Conservation (phyloP, 495 filamentous ascomycete genomes). For the Penicillium goetzii region DNA sequence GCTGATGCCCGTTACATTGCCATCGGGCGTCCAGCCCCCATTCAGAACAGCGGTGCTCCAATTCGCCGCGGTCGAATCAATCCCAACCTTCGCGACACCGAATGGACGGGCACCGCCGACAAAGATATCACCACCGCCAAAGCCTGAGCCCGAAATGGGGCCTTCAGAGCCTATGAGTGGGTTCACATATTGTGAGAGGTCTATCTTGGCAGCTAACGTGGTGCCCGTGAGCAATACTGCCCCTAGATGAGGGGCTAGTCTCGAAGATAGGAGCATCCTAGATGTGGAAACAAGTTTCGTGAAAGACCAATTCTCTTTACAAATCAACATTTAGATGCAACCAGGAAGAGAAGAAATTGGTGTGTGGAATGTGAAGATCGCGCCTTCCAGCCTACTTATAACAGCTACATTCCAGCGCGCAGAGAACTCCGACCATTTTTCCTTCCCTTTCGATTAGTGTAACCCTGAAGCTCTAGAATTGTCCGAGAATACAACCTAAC, state of each 20-base stretch:
- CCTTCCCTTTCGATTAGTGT: slow-evolving; percentile 1
- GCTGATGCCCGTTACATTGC: slow-evolving; percentile 65
- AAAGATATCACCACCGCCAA: slow-evolving; percentile 67
- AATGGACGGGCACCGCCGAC: slow-evolving; percentile 66
- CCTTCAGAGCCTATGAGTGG: slow-evolving; percentile 43
- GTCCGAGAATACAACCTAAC: neutral
- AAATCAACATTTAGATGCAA: neutral
- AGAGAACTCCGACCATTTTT: slow-evolving; percentile 5
- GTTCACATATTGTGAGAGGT: slow-evolving; percentile 55
- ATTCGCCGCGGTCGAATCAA: slow-evolving; percentile 60
- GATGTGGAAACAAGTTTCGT: neutral
- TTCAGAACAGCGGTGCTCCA: slow-evolving; percentile 50
- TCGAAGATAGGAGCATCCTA: slow-evolving; percentile 2
- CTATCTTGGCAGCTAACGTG: slow-evolving; percentile 21
- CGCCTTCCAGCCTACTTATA: slow-evolving; percentile 12
- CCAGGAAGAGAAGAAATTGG: neutral
- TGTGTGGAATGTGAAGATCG: neutral
- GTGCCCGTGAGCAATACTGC: slow-evolving; percentile 5
- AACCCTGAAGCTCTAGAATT: slow-evolving; percentile 4
- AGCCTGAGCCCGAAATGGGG: slow-evolving; percentile 35
- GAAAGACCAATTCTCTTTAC: neutral
- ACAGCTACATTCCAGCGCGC: slow-evolving; percentile 13
- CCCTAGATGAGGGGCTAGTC: slow-evolving; percentile 4
- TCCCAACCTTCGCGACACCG: slow-evolving; percentile 68
- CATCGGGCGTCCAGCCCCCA: slow-evolving; percentile 62